Percentiles rank a stretch among this genome's conserved stretches.
Conservation (phyloP, 768 basidiomycete species). For the Lentinus brumalis region DNA sequence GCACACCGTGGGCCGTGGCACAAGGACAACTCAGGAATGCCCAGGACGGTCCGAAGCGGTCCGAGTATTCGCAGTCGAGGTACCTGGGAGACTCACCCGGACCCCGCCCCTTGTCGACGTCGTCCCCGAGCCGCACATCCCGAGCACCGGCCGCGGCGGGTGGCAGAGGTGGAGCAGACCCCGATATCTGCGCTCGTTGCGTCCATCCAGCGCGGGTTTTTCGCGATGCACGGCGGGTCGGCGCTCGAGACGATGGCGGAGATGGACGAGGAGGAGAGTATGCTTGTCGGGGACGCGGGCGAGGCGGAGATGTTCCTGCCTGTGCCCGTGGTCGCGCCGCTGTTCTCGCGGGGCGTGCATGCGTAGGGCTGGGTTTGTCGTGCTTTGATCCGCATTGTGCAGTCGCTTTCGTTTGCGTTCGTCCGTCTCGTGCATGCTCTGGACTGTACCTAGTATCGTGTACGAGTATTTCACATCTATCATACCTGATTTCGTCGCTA, state of each 20-base stretch:
- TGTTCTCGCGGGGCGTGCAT: constrained; percentile 9
- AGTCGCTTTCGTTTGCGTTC: too few species aligned
- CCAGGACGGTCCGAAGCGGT: too few species aligned
- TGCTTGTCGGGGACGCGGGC: neutral
- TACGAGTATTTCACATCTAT: neutral
- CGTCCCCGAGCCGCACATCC: neutral
- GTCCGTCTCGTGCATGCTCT: neutral
- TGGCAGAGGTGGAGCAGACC: constrained; percentile 37
- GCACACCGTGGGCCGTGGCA: too few species aligned
- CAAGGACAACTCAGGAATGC: too few species aligned
- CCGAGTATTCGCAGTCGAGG: too few species aligned
- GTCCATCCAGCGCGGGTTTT: constrained; percentile 67
- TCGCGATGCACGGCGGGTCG: constrained; percentile 57
- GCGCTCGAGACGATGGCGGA: constrained; percentile 52
- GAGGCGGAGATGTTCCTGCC: neutral
- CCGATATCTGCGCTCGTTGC: constrained; percentile 62
- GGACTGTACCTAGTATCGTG: neutral
- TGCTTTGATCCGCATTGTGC: neutral
- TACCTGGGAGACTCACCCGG: too few species aligned
- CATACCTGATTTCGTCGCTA: neutral
- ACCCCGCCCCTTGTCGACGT: too few species aligned
- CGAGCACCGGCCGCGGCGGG: constrained; percentile 1
- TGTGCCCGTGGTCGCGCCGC: constrained; percentile 4
- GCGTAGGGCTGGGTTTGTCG: neutral
- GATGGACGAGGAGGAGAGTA: constrained; percentile 16